Conservation (phyloP, 768 basidiomycete genomes). For the Mycena belliarum region DNA sequence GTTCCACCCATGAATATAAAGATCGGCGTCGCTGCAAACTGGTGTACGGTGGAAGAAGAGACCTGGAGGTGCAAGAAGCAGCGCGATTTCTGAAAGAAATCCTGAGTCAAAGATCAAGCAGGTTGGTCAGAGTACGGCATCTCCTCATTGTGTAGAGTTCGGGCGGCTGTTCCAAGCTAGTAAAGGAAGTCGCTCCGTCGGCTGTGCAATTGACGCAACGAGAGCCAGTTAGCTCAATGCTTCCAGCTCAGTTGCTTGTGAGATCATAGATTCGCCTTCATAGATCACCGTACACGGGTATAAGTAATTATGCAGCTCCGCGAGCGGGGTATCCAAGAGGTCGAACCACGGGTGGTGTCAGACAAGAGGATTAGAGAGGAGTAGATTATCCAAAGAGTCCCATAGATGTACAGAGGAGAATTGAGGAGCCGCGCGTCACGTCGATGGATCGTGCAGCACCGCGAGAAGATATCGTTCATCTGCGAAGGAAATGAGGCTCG, state of each 20-base stretch:
- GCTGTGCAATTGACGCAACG: too few relatives aligned
- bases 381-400: constrained; percentile 19
- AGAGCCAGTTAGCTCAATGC: too few relatives aligned
- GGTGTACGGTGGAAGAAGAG: constrained; percentile 10
- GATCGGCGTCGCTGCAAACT: background rate
- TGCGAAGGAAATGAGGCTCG: constrained; percentile 25
- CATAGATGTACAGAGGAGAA: constrained; percentile 17
- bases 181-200: too few relatives aligned
- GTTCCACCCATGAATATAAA: constrained; percentile 15
- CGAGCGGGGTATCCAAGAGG: constrained; percentile 2
- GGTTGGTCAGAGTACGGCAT: too few relatives aligned
- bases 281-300: constrained; percentile 3
- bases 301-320: constrained; percentile 3
- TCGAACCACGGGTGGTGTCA: background rate
- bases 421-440: constrained; percentile 30
- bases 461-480: constrained; percentile 82
- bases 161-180: too few relatives aligned
- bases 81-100: too few relatives aligned
- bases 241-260: too few relatives aligned
- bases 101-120: too few relatives aligned
- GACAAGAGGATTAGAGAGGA: constrained; percentile 7
- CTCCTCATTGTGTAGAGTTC: too few relatives aligned
- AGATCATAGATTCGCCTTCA: background rate
- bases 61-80: background rate
- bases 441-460: constrained; percentile 77